Evolutionary conservation across 2,329 filamentous ascomycete species (phyloP).

Genomic region (Penicillium decumbens): DNA sequence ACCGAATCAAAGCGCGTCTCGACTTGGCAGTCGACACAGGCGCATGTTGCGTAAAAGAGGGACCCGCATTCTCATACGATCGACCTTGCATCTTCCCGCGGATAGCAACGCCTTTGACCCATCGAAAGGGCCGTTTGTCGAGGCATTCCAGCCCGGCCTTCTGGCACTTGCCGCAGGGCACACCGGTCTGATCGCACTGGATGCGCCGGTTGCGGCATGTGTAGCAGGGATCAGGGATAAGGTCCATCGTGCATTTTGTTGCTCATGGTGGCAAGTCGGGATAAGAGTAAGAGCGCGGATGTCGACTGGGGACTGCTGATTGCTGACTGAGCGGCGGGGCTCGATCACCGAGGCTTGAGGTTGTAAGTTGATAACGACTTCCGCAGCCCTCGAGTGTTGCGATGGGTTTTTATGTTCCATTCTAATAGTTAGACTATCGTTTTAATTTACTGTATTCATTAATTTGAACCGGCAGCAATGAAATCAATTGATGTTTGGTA

Average conservation of each 20-base stretch:
- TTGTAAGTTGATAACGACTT: too few species aligned
- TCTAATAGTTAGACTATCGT: too few species aligned
- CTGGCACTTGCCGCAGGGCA: slow-evolving; percentile 33
- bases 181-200: slow-evolving; percentile 30
- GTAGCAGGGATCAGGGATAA: slow-evolving; percentile 24
- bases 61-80: slow-evolving; percentile 12
- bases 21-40: background rate
- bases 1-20: background rate
- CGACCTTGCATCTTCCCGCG: slow-evolving; percentile 31
- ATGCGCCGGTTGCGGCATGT: slow-evolving; percentile 36
- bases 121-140: slow-evolving; percentile 32
- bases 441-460: too few species aligned
- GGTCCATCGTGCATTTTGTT: slow-evolving; percentile 2
- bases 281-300: background rate
- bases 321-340: slow-evolving; percentile 8
- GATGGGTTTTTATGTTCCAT: too few species aligned
- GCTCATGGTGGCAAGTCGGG: background rate
- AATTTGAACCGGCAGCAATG: too few species aligned
- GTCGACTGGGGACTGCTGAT: background rate
- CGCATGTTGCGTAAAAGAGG: background rate
- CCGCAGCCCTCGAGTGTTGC: too few species aligned
- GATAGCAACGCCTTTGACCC: slow-evolving; percentile 36
- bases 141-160: slow-evolving; percentile 33
- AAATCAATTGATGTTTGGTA: too few species aligned
- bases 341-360: too few species aligned